These are phyloP conservation scores for Smallanthus sonchifolius DNA, from an alignment of 129 eudicot genomes.

Conservation along the genomic window DNA sequence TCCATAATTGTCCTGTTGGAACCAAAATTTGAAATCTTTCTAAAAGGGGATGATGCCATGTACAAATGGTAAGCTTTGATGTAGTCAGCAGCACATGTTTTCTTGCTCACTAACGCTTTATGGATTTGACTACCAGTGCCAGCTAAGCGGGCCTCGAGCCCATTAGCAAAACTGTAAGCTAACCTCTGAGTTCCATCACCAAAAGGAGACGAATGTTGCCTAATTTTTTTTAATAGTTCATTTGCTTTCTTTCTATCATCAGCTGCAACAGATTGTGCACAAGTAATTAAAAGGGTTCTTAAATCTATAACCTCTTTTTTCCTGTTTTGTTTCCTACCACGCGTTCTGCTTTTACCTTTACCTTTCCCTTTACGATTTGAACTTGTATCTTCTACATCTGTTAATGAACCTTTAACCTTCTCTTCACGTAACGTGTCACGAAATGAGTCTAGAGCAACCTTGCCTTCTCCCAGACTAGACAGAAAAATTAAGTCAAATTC, in stretches of 20 bases:
- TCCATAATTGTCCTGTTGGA: slow-evolving; percentile 55
- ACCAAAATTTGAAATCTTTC: slow-evolving; percentile 53
- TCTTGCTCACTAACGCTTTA: slow-evolving; percentile 38
- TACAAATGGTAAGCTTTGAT: slow-evolving; percentile 62
- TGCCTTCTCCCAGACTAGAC: slow-evolving; percentile 43
- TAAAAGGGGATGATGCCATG: slow-evolving; percentile 63
- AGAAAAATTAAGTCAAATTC: slow-evolving; percentile 71
- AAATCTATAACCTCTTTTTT: slow-evolving; percentile 81
- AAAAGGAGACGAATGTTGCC: slow-evolving; percentile 59
- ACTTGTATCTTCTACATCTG: slow-evolving; percentile 26
- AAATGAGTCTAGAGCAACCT: slow-evolving; percentile 36
- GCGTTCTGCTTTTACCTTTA: slow-evolving; percentile 38
- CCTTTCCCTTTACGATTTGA: slow-evolving; percentile 32
- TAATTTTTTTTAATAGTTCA: slow-evolving; percentile 51
- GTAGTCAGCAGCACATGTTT: slow-evolving; percentile 70
- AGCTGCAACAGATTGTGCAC: slow-evolving; percentile 74
- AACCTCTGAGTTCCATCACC: slow-evolving; percentile 81
- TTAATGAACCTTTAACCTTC: slow-evolving; percentile 21
- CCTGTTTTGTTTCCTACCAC: slow-evolving; percentile 47
- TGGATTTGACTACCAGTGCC: slow-evolving; percentile 66
- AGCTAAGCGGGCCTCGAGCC: slow-evolving; percentile 84
- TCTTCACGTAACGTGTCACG: slow-evolving; percentile 50
- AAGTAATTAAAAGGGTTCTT: slow-evolving; percentile 52
- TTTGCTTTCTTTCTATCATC: slow-evolving; percentile 56
- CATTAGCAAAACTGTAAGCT: slow-evolving; percentile 75